A percentile compares a stretch with the other conserved stretches of the same genome.
phyloP scores from a whole-genome alignment of 805 yeast species.

The Kodamaea leandrae region DNA sequence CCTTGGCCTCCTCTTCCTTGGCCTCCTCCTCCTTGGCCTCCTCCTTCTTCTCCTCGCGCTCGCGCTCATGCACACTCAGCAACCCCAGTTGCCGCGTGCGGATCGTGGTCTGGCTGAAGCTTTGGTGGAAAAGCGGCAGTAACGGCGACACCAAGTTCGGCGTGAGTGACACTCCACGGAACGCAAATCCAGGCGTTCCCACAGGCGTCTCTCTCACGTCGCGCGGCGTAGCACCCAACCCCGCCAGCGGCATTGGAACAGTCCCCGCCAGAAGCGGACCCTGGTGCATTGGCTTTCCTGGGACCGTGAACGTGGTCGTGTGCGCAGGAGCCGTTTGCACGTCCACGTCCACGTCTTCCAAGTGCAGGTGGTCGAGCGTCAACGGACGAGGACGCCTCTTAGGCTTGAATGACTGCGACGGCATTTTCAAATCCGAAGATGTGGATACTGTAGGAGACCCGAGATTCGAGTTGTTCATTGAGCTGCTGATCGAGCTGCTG shows the following conservation, averaged over 20 bases:
- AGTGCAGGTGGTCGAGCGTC: constrained; percentile 32
- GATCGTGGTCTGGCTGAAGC: constrained; percentile 24
- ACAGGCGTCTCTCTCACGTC: too few species aligned
- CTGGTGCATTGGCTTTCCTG: constrained; percentile 4
- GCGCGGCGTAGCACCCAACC: too few species aligned
- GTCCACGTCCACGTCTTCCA: constrained; percentile 16
- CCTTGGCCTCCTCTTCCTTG: too few species aligned
- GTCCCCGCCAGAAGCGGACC: constrained; percentile 5
- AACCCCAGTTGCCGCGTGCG: constrained; percentile 5
- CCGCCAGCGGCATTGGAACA: background rate
- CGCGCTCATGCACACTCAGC: background rate
- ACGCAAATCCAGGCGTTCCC: background rate
- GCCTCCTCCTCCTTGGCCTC: background rate
- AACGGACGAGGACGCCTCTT: constrained; percentile 41
- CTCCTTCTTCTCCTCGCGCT: background rate
- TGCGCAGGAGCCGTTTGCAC: constrained; percentile 16
- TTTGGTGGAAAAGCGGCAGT: constrained; percentile 40
- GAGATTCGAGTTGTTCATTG: too few species aligned
- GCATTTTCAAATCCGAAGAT: constrained; percentile 16
- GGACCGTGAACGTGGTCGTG: constrained; percentile 13
- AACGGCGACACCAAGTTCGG: constrained; percentile 37
- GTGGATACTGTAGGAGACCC: too few species aligned
- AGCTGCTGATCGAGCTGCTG: too few species aligned
- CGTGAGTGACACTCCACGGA: constrained; percentile 16
- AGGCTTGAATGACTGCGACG: constrained; percentile 32